Conservation (phyloP, 1,284 basidiomycete genomes). For the Apiotrichum montevideense region DNA sequence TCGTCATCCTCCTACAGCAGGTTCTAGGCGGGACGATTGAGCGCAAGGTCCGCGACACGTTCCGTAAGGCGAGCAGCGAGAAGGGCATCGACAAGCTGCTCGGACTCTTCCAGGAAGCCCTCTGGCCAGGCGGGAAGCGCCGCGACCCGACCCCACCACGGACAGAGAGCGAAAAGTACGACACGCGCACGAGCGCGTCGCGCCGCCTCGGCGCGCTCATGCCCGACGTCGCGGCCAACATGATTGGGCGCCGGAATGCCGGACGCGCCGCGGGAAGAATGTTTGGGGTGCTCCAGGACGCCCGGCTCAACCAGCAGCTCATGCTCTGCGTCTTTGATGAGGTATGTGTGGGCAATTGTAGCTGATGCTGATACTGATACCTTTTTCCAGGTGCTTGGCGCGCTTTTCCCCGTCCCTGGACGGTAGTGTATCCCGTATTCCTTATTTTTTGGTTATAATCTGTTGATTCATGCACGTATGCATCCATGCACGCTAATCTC, state of each 20-base stretch:
- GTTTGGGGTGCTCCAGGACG: conserved; percentile 87
- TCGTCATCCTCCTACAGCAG: conserved; percentile 92
- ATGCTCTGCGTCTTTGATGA: conserved; percentile 81
- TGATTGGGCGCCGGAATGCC: conserved; percentile 91
- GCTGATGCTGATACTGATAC: not conserved
- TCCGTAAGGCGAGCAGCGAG: conserved; percentile 58
- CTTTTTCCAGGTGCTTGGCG: not conserved
- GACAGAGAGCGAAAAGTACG: conserved; percentile 68
- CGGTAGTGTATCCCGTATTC: not conserved
- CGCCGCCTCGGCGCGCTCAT: conserved; percentile 71
- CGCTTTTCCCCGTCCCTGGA: not conserved
- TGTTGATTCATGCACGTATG: too few species aligned
- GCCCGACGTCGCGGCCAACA: conserved; percentile 89
- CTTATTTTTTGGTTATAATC: too few species aligned
- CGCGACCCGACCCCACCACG: conserved; percentile 60
- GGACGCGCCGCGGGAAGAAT: conserved; percentile 81
- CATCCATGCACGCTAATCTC: too few species aligned
- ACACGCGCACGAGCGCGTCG: conserved; percentile 76
- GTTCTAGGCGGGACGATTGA: conserved; percentile 92
- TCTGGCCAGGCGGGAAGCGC: conserved; percentile 79
- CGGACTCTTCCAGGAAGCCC: conserved; percentile 58
- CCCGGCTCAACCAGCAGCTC: conserved; percentile 85
- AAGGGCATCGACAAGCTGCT: conserved; percentile 63
- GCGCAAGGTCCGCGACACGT: conserved; percentile 70
- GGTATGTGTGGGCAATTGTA: conserved; percentile 48